A percentile compares a stretch with the other conserved stretches of the same genome.
These are phyloP conservation scores for Talinum fruticosum DNA, from an alignment of 148 eudicot genomes.

Conservation along the genomic window DNA sequence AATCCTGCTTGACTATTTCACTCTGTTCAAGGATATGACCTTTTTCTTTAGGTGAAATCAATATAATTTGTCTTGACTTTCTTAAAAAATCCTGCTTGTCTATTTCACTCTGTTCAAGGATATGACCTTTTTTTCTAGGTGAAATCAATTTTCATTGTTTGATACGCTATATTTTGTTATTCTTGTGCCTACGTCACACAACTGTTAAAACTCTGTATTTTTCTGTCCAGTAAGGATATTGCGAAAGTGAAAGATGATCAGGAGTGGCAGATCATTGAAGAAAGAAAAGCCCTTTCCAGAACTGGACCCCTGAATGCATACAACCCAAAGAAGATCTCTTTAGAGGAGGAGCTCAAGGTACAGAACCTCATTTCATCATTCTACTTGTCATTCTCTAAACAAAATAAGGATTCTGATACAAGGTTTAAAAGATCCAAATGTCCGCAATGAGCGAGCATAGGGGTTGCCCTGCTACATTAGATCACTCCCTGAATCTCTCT, in stretches of 20 bases:
- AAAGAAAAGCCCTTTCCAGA: slow-evolving; percentile 80
- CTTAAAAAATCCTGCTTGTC: not conserved
- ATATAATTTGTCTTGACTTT: not conserved
- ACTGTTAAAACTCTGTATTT: not conserved
- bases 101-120: not conserved
- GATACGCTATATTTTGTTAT: not conserved
- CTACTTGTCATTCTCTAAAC: not conserved
- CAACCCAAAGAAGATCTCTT: slow-evolving; percentile 68
- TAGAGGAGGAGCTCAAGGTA: slow-evolving; percentile 94
- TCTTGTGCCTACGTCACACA: not conserved
- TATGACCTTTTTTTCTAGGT: not conserved
- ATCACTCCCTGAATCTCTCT: not conserved
- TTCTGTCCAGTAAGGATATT: slow-evolving; percentile 78
- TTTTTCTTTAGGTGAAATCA: not conserved
- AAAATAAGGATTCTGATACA: not conserved
- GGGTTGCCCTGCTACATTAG: not conserved
- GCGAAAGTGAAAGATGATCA: slow-evolving; percentile 89
- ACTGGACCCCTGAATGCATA: slow-evolving; percentile 82
- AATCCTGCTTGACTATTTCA: not conserved
- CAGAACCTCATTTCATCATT: not conserved
- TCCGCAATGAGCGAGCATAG: not conserved
- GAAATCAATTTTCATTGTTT: not conserved
- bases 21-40: not conserved
- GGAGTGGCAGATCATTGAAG: slow-evolving; percentile 95
- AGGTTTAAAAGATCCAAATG: not conserved